phyloP scores from a whole-genome alignment of 208 protist genomes.

The Trypanosoma conorhini region DNA sequence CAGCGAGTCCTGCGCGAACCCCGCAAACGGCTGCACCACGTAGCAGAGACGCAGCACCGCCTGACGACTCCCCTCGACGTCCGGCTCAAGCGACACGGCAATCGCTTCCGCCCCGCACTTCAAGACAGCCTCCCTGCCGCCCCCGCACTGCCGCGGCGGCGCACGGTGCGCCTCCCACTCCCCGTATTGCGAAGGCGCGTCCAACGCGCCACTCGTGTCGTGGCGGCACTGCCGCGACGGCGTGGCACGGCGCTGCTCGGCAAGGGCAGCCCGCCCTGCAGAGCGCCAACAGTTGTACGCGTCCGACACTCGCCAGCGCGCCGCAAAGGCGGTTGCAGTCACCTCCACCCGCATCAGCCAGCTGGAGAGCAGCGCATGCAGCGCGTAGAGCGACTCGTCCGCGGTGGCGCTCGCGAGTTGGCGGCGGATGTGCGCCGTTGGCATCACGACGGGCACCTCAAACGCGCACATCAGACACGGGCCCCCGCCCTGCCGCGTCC shows the following conservation, averaged over 20 bases:
- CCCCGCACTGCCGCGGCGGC: background rate
- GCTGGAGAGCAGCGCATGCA: conserved; percentile 12
- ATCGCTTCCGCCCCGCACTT: conserved; percentile 10
- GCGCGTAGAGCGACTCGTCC: conserved; percentile 5
- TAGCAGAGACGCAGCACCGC: conserved; percentile 11
- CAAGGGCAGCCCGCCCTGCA: background rate
- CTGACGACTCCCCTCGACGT: conserved; percentile 2
- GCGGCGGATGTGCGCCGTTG: conserved; percentile 6
- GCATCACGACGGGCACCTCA: conserved; percentile 10
- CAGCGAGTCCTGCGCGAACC: conserved; percentile 10
- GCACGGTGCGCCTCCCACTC: conserved; percentile 2
- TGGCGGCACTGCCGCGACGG: background rate
- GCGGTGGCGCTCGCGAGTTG: background rate
- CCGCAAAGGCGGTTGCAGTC: conserved; percentile 11
- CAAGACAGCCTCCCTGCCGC: conserved; percentile 6
- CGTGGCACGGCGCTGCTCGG: background rate
- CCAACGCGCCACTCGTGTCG: background rate
- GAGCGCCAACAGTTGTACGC: conserved; percentile 9
- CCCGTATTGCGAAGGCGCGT: background rate
- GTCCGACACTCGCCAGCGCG: conserved; percentile 21
- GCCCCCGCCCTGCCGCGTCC: background rate
- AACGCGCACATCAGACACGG: conserved; percentile 21
- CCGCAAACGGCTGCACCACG: conserved; percentile 15
- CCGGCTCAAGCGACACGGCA: conserved; percentile 7
- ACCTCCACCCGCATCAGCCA: conserved; percentile 23